Percentiles rank a stretch among this genome's conserved stretches.
Evolutionary conservation across 306 rosid genomes (phyloP).

Genomic region (Cucurbita moschata): DNA sequence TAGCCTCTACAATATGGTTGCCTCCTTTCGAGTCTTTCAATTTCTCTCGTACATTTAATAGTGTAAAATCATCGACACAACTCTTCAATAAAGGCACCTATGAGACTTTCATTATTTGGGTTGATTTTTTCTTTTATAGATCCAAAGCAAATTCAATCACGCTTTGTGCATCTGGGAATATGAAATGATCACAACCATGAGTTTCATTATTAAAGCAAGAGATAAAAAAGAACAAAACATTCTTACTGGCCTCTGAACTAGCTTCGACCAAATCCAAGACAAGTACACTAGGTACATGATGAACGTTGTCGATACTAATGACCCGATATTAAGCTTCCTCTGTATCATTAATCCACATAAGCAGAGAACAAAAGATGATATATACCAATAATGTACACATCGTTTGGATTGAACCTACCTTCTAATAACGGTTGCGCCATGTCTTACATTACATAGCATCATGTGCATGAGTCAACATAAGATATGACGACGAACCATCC

Average conservation of each 20-base stretch:
- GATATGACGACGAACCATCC: not conserved
- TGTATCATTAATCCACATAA: not conserved
- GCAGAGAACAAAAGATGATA: not conserved
- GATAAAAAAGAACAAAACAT: not conserved
- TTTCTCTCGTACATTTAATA: not conserved
- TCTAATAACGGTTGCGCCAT: not conserved
- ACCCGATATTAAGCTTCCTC: not conserved
- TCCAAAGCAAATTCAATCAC: not conserved
- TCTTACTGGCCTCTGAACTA: not conserved
- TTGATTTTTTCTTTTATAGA: not conserved
- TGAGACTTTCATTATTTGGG: not conserved
- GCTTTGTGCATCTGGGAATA: not conserved
- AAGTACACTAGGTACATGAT: not conserved
- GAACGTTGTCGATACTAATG: no score
- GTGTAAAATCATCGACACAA: not conserved
- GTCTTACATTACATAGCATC: not conserved
- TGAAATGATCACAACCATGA: not conserved
- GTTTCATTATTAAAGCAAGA: not conserved
- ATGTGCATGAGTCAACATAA: not conserved
- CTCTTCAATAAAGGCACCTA: no score
- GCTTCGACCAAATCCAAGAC: not conserved
- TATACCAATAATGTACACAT: slow-evolving; percentile 5
- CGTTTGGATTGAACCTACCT: not conserved
- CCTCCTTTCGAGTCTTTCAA: not conserved
- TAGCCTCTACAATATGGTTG: no score